A percentile compares a stretch with the other conserved stretches of the same genome.
Evolutionary conservation across 2,329 filamentous ascomycete species (phyloP).

Genomic region (Colletotrichum tanaceti): DNA sequence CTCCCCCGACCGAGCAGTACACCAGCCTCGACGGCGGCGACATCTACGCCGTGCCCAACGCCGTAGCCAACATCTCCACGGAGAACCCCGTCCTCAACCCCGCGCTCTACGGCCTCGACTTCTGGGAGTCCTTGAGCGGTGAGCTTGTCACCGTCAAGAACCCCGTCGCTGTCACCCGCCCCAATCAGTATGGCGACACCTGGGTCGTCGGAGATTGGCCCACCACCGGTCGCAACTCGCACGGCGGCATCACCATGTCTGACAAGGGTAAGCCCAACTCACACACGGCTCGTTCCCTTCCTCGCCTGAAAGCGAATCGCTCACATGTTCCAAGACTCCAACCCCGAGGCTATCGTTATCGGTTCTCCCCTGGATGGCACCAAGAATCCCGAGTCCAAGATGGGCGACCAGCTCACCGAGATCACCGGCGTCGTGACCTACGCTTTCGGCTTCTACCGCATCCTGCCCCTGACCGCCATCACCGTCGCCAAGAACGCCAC

Average conservation of each 20-base stretch:
- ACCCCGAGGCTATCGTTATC: conserved; percentile 76
- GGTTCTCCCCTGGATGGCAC: conserved; percentile 74
- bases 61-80: conserved; percentile 65
- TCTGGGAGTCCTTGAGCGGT: conserved; percentile 77
- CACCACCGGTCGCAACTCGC: conserved; percentile 69
- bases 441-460: conserved; percentile 75
- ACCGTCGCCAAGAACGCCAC: conserved; percentile 60
- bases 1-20: conserved; percentile 71
- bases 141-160: conserved; percentile 73
- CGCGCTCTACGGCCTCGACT: conserved; percentile 73
- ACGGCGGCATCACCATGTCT: conserved; percentile 73
- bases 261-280: conserved; percentile 57
- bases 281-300: too few species aligned
- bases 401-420: conserved; percentile 73
- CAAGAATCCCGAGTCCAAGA: conserved; percentile 69
- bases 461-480: conserved; percentile 72
- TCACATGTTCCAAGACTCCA: conserved; percentile 62
- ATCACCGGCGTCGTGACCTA: conserved; percentile 77
- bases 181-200: conserved; percentile 74
- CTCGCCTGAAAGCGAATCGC: not conserved
- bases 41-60: conserved; percentile 74
- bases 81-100: conserved; percentile 72
- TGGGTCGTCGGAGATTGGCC: conserved; percentile 76
- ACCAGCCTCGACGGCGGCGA: conserved; percentile 73
- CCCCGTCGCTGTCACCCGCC: conserved; percentile 67